Conservation (phyloP, 306 rosid genomes). For the Mucuna pruriens region DNA sequence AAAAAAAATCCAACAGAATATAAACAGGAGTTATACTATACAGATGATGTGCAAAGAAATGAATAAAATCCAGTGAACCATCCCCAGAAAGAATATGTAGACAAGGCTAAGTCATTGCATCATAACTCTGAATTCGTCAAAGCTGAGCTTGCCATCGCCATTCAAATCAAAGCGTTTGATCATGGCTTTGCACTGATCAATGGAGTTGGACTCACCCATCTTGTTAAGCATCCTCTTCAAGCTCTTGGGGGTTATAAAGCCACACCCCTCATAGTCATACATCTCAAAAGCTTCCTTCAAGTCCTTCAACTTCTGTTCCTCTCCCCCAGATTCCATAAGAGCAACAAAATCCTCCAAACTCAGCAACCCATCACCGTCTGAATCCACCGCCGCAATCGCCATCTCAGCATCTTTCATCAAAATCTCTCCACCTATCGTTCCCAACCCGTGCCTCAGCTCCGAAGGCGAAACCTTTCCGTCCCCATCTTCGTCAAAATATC, state of each 20-base stretch:
- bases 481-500: conserved; percentile 82
- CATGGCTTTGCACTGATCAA: conserved; percentile 73
- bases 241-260: conserved; percentile 74
- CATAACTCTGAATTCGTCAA: conserved; percentile 81
- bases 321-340: conserved; percentile 60
- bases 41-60: conserved; percentile 1
- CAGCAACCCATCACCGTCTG: conserved; percentile 83
- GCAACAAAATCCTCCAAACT: conserved; percentile 60
- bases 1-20: too few relatives aligned
- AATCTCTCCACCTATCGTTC: conserved; percentile 56
- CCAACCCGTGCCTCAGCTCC: conserved; percentile 58
- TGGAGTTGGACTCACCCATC: conserved; percentile 68
- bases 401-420: conserved; percentile 58
- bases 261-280: conserved; percentile 69
- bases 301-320: conserved; percentile 72
- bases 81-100: not conserved
- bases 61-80: not conserved
- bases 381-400: conserved; percentile 65
- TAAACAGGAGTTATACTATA: not conserved
- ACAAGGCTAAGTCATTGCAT: conserved; percentile 54
- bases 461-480: conserved; percentile 77
- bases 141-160: conserved; percentile 78
- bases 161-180: conserved; percentile 73
- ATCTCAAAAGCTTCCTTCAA: conserved; percentile 71
- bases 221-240: conserved; percentile 73